A percentile compares a stretch with the other conserved stretches of the same genome.
Evolutionary conservation across 176 grass and related monocot genomes (phyloP).

Genomic region (Elymus sibiricus): DNA sequence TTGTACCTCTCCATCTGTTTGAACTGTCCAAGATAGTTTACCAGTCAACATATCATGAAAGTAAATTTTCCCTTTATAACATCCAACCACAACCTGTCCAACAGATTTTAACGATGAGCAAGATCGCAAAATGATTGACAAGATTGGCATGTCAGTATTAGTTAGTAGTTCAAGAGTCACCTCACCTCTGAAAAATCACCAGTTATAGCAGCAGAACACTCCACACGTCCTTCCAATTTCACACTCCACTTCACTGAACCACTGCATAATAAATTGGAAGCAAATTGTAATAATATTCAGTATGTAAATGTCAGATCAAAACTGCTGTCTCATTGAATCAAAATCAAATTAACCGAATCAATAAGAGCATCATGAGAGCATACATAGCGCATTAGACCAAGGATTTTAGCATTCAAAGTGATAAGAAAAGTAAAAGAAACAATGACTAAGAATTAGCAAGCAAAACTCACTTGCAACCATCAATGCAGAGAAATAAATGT

Average conservation of each 20-base stretch:
- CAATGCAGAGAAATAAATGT: constrained; percentile 67
- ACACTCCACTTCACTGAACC: constrained; percentile 68
- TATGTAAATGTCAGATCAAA: not conserved
- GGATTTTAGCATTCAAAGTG: not conserved
- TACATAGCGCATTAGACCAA: not conserved
- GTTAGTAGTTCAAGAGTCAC: not conserved
- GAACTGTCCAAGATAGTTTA: constrained; percentile 59
- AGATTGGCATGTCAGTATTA: not conserved
- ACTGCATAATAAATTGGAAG: constrained; percentile 30
- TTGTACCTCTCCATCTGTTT: constrained; percentile 78
- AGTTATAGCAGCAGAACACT: constrained; percentile 73
- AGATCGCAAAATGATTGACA: not conserved
- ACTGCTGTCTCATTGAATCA: not conserved
- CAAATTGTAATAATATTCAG: constrained; percentile 1
- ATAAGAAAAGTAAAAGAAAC: not conserved
- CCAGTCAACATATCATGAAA: constrained; percentile 71
- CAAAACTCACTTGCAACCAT: constrained; percentile 55
- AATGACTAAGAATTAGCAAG: not conserved
- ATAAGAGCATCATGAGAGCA: not conserved
- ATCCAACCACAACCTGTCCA: constrained; percentile 84
- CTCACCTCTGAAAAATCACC: constrained; percentile 80
- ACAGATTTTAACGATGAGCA: constrained; percentile 23
- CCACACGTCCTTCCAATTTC: constrained; percentile 67
- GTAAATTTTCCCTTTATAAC: constrained; percentile 91
- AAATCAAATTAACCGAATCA: not conserved